Evolutionary conservation across 805 yeast genomes (phyloP).

Genomic region (Lipomyces mesembrius): DNA sequence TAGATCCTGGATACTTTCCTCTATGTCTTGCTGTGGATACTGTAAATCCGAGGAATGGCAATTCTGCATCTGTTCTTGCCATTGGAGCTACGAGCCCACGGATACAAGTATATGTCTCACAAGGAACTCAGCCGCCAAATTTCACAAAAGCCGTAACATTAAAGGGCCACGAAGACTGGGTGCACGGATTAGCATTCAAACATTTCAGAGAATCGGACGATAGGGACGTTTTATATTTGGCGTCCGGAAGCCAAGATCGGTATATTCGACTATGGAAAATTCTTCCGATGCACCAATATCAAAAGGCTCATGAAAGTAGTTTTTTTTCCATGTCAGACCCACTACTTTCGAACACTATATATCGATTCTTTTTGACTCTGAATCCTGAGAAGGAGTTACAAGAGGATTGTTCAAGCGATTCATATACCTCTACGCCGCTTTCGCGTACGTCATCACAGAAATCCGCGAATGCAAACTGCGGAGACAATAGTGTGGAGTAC

Average conservation of each 20-base stretch:
- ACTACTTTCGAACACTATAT: constrained; percentile 23
- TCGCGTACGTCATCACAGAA: constrained; percentile 12
- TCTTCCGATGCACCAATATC: constrained; percentile 21
- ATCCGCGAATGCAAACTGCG: constrained; percentile 32
- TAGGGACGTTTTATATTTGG: constrained; percentile 65
- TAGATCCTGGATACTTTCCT: constrained; percentile 58
- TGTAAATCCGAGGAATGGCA: constrained; percentile 30
- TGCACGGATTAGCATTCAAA: constrained; percentile 70
- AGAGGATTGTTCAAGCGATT: not conserved
- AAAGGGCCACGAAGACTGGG: constrained; percentile 97
- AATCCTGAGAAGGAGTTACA: not conserved
- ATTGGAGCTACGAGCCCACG: constrained; percentile 69
- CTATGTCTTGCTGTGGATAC: constrained; percentile 48
- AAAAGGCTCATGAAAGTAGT: constrained; percentile 8
- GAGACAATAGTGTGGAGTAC: constrained; percentile 48
- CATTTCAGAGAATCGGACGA: constrained; percentile 45
- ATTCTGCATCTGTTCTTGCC: constrained; percentile 52
- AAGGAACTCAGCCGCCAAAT: not conserved
- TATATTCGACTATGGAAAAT: constrained; percentile 83
- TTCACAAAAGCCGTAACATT: constrained; percentile 53
- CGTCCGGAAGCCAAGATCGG: constrained; percentile 91
- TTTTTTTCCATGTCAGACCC: constrained; percentile 28
- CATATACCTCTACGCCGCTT: not conserved
- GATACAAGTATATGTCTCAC: constrained; percentile 25
- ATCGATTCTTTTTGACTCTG: constrained; percentile 18